phyloP scores from a whole-genome alignment of 2,329 filamentous ascomycete genomes.

The Fusarium pseudograminearum region DNA sequence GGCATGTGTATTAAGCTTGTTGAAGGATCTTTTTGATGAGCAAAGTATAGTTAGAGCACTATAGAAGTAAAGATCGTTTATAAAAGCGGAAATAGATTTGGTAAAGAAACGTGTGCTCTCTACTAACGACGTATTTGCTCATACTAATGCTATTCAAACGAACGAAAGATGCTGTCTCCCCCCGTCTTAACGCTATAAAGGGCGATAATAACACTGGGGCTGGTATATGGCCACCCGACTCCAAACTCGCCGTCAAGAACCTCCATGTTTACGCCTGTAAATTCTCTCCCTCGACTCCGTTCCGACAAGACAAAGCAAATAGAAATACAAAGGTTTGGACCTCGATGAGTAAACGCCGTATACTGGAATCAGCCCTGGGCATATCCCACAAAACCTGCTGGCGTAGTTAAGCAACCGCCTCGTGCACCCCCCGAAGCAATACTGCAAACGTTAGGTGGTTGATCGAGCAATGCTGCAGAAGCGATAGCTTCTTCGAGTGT shows the following conservation, averaged over 20 bases:
- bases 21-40: conserved; percentile 85
- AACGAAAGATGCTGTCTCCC: conserved; percentile 3
- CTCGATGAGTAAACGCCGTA: neutral
- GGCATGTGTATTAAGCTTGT: conserved; percentile 70
- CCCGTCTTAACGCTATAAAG: neutral
- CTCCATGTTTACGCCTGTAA: neutral
- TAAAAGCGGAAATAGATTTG: conserved; percentile 18
- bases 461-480: conserved; percentile 13
- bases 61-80: conserved; percentile 48
- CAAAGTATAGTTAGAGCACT: conserved; percentile 72
- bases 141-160: neutral
- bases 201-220: neutral
- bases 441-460: conserved; percentile 10
- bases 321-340: neutral
- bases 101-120: conserved; percentile 27
- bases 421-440: conserved; percentile 5
- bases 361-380: conserved; percentile 17
- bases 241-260: neutral
- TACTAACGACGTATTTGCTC: conserved; percentile 19
- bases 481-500: conserved; percentile 38
- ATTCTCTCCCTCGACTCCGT: neutral
- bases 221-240: neutral
- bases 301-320: neutral
- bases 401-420: conserved; percentile 1
- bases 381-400: conserved; percentile 26